Conservation (phyloP, 345 rosid genomes). For the Linum tenue region DNA sequence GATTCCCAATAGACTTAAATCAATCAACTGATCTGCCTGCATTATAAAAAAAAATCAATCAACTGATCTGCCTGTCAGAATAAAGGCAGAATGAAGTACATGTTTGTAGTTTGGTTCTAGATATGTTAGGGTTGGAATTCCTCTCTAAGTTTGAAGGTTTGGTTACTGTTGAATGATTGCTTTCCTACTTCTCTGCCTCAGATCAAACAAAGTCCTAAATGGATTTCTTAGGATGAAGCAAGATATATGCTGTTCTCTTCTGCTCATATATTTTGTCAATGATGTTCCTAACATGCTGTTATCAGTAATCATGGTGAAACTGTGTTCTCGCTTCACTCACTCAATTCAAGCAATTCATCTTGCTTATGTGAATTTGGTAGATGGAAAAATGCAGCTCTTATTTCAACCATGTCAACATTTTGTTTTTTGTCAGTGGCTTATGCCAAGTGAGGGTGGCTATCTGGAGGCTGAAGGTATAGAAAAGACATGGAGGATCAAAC, state of each 20-base stretch:
- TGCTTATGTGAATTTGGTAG: background rate
- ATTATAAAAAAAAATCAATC: too few species aligned
- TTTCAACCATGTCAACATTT: background rate
- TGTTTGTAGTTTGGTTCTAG: background rate
- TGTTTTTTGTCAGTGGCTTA: constrained; percentile 59
- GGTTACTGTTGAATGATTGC: background rate
- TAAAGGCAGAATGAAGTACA: background rate
- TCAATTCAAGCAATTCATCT: background rate
- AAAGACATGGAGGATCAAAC: constrained; percentile 72
- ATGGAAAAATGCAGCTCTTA: background rate
- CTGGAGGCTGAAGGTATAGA: constrained; percentile 84
- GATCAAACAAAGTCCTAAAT: background rate
- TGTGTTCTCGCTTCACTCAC: background rate
- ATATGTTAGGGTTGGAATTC: too few species aligned
- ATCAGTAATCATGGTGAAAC: background rate
- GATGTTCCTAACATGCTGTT: background rate
- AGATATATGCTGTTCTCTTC: background rate
- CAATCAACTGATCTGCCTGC: background rate
- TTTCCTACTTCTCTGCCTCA: background rate
- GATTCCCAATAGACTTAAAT: background rate
- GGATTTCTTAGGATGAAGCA: background rate
- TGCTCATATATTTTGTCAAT: background rate
- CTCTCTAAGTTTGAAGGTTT: background rate
- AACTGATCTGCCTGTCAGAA: background rate
- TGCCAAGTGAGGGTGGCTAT: constrained; percentile 72